Conservation (phyloP, 2,329 filamentous ascomycete species). For the Beauveria sp. region DNA sequence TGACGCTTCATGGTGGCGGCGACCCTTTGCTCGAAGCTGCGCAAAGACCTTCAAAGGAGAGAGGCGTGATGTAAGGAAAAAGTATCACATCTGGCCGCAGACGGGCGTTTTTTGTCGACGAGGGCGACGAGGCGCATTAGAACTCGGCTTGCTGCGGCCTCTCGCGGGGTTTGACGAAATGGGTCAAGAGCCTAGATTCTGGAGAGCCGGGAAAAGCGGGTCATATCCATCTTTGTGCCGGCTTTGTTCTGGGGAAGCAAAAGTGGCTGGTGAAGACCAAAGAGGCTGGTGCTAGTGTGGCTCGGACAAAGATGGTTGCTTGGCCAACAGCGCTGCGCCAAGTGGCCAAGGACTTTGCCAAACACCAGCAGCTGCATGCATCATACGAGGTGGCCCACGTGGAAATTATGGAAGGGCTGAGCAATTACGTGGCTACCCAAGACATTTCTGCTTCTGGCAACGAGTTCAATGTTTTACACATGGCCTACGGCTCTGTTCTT, state of each 20-base stretch:
- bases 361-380: slow-evolving; percentile 10
- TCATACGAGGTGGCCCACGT: slow-evolving; percentile 9
- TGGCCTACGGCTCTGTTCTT: background rate
- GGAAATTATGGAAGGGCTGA: background rate
- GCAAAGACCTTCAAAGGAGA: slow-evolving; percentile 11
- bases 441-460: slow-evolving; percentile 1
- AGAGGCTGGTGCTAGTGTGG: slow-evolving; percentile 11
- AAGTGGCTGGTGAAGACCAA: background rate
- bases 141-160: slow-evolving; percentile 32
- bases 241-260: slow-evolving; percentile 13
- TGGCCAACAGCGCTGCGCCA: slow-evolving; percentile 26
- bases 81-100: slow-evolving; percentile 5
- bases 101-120: slow-evolving; percentile 14
- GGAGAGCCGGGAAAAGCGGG: slow-evolving; percentile 7
- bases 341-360: slow-evolving; percentile 16
- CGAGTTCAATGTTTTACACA: background rate
- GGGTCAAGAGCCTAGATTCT: slow-evolving; percentile 1
- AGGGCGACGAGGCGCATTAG: slow-evolving; percentile 1
- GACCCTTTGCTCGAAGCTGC: background rate
- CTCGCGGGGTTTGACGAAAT: slow-evolving; percentile 22
- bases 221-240: slow-evolving; percentile 11
- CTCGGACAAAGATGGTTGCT: slow-evolving; percentile 33
- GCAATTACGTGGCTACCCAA: slow-evolving; percentile 9
- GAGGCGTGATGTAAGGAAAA: slow-evolving; percentile 9
- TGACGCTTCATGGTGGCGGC: slow-evolving; percentile 26